Conservation (phyloP, 148 eudicot genomes). For the Cornus kousa region DNA sequence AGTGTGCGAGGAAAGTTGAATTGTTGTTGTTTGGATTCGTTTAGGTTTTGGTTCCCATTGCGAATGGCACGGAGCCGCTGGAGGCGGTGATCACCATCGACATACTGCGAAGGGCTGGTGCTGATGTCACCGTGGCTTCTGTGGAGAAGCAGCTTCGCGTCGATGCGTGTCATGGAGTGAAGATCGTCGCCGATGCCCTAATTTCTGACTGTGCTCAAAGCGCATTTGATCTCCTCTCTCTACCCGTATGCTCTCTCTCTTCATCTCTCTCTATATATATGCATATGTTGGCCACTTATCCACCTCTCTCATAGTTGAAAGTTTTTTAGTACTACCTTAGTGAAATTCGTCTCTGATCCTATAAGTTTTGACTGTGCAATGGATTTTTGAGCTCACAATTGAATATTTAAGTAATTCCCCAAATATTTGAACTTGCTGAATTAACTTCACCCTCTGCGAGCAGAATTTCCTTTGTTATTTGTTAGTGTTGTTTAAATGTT, state of each 20-base stretch:
- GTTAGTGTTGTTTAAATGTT: too few species aligned
- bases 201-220: constrained; percentile 60
- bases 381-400: background rate
- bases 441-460: too few species aligned
- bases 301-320: too few species aligned
- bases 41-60: constrained; percentile 91
- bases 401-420: background rate
- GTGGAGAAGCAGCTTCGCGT: constrained; percentile 73
- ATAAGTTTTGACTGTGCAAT: background rate
- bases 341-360: background rate
- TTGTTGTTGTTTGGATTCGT: background rate
- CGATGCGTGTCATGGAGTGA: constrained; percentile 74
- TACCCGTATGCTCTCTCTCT: constrained; percentile 51
- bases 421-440: background rate
- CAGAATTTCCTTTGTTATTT: too few species aligned
- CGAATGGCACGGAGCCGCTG: constrained; percentile 93
- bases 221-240: constrained; percentile 78
- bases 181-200: constrained; percentile 79
- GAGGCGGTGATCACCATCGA: constrained; percentile 87
- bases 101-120: constrained; percentile 83
- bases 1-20: background rate
- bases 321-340: background rate
- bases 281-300: background rate
- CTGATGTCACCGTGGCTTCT: constrained; percentile 93
- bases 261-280: too few species aligned